A percentile compares a stretch with the other conserved stretches of the same genome.
Conservation (phyloP, 2,329 filamentous ascomycete genomes). For the Colletotrichum incanum region DNA sequence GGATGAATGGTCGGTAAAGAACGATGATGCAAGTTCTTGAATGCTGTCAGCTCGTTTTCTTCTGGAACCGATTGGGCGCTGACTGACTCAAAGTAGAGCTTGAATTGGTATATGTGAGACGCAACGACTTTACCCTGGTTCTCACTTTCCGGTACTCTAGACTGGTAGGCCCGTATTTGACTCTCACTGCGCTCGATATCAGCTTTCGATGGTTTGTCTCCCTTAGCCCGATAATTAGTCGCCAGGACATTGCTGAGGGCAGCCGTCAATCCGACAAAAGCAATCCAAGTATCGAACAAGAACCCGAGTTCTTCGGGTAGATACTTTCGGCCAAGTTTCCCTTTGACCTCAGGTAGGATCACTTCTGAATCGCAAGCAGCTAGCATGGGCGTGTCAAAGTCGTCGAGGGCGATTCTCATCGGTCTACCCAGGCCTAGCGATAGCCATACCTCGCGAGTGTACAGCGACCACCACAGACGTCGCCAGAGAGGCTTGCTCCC, state of each 20-base stretch:
- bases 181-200: conserved; percentile 33
- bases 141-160: not conserved
- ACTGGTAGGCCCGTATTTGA: conserved; percentile 25
- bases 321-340: conserved; percentile 24
- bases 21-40: conserved; percentile 27
- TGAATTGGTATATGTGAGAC: conserved; percentile 33
- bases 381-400: conserved; percentile 32
- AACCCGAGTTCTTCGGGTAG: conserved; percentile 11
- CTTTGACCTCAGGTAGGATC: conserved; percentile 15
- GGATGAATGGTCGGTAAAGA: conserved; percentile 37
- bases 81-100: conserved; percentile 36
- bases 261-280: conserved; percentile 2
- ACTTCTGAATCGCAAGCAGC: conserved; percentile 26
- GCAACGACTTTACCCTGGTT: conserved; percentile 27
- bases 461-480: conserved; percentile 38
- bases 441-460: conserved; percentile 33
- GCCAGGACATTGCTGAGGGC: conserved; percentile 21
- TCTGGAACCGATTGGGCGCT: rapidly evolving
- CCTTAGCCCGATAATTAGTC: conserved; percentile 16
- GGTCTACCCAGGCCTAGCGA: conserved; percentile 36
- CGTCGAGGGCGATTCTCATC: conserved; percentile 35
- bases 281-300: conserved; percentile 27
- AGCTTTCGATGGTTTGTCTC: conserved; percentile 4
- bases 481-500: conserved; percentile 35
- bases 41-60: not conserved